These are phyloP conservation scores for Cryptococcus floricola DNA, from an alignment of 1,284 basidiomycete species.

Conservation along the genomic window DNA sequence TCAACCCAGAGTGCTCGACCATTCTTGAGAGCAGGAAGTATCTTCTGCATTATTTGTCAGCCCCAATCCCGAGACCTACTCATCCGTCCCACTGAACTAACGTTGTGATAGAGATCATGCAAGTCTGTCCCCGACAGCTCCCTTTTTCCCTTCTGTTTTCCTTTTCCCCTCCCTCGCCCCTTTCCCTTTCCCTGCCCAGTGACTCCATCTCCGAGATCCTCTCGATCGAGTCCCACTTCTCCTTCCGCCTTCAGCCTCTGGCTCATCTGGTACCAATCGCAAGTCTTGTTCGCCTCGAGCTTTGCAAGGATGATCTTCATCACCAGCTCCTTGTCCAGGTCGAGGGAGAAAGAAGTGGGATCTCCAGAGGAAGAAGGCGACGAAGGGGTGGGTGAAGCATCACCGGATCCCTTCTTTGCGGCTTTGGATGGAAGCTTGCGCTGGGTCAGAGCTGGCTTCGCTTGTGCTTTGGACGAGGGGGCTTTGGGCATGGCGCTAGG, in stretches of 20 bases:
- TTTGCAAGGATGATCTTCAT: slow-evolving; percentile 28
- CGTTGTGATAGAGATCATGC: slow-evolving; percentile 30
- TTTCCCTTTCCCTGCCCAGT: slow-evolving; percentile 1
- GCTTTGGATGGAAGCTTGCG: too few relatives aligned
- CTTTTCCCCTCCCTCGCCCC: background rate
- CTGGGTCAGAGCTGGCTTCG: too few relatives aligned
- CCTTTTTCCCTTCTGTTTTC: background rate
- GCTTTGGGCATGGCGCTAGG: too few relatives aligned
- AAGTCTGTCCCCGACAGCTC: slow-evolving; percentile 24
- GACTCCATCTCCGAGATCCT: background rate
- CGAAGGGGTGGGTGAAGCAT: too few relatives aligned
- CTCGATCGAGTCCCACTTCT: background rate
- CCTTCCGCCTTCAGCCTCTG: slow-evolving; percentile 6
- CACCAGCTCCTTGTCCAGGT: slow-evolving; percentile 20
- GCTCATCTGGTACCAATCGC: slow-evolving; percentile 33
- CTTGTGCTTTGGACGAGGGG: too few relatives aligned
- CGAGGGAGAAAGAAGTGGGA: background rate
- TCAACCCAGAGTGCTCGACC: background rate
- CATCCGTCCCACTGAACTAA: slow-evolving; percentile 10
- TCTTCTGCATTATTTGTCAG: background rate
- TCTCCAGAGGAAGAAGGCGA: too few relatives aligned
- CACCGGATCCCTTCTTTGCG: too few relatives aligned
- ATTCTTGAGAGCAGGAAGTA: background rate
- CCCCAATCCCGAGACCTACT: background rate
- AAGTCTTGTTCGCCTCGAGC: slow-evolving; percentile 24